A percentile compares a stretch with the other conserved stretches of the same genome.
These are phyloP conservation scores for Zygoascus bituminiphila DNA, from an alignment of 805 yeast species.

Conservation along the genomic window DNA sequence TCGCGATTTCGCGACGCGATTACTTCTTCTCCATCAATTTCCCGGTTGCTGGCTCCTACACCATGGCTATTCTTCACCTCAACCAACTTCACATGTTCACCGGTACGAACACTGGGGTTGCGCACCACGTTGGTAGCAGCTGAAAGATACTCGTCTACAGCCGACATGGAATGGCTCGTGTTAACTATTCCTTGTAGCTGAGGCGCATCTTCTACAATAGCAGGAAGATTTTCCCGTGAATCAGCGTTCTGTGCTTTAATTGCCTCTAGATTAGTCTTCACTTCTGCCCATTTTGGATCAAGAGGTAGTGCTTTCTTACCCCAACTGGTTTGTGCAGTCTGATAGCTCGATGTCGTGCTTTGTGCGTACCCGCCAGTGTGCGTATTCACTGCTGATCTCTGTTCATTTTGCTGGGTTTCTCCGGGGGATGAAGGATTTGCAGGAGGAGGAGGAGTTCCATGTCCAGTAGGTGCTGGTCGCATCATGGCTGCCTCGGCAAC, in stretches of 20 bases:
- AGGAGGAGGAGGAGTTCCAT: background rate
- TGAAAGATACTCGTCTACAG: slow-evolving; percentile 15
- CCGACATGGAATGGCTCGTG: background rate
- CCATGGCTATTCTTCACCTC: slow-evolving; percentile 9
- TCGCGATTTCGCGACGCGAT: background rate
- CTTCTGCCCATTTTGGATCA: slow-evolving; percentile 17
- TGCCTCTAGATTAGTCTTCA: slow-evolving; percentile 13
- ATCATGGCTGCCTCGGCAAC: background rate
- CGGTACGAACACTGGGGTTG: slow-evolving; percentile 17
- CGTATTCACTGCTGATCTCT: too few species aligned
- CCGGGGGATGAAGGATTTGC: background rate
- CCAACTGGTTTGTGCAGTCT: background rate
- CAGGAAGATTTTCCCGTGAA: slow-evolving; percentile 5
- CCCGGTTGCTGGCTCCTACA: background rate
- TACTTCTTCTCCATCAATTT: slow-evolving; percentile 6
- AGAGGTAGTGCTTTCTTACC: slow-evolving; percentile 9
- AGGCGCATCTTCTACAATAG: slow-evolving; percentile 2
- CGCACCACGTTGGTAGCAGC: slow-evolving; percentile 13
- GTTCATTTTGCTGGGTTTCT: too few species aligned
- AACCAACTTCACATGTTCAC: slow-evolving; percentile 18
- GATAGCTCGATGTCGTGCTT: background rate
- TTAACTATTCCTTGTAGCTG: background rate
- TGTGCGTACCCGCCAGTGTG: too few species aligned
- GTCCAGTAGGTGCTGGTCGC: background rate
- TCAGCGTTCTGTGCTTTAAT: slow-evolving; percentile 10